phyloP scores from a whole-genome alignment of 345 rosid species.

The Populus tremula region DNA sequence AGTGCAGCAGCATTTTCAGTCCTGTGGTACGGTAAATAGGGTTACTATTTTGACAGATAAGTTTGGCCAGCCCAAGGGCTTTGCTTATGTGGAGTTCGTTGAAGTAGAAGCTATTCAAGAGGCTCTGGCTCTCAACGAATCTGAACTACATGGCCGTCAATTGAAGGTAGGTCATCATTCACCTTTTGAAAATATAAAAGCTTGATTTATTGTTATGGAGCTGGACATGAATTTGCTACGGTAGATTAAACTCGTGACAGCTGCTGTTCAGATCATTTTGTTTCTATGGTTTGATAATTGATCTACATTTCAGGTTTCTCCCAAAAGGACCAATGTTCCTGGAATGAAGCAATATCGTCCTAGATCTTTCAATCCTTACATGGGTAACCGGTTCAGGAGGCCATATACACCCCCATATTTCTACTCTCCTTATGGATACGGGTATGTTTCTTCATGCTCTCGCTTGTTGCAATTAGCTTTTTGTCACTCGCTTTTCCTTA shows the following conservation, averaged over 20 bases:
- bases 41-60: constrained; percentile 94
- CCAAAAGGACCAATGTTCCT: constrained; percentile 90
- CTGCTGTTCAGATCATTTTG: not conserved
- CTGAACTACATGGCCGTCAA: constrained; percentile 95
- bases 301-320: constrained; percentile 51
- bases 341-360: constrained; percentile 89
- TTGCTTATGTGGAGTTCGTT: constrained; percentile 89
- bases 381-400: constrained; percentile 65
- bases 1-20: constrained; percentile 95
- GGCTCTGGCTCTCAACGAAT: constrained; percentile 75
- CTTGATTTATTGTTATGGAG: not conserved
- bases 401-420: constrained; percentile 72
- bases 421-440: constrained; percentile 86
- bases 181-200: not conserved
- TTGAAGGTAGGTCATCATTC: constrained; percentile 50
- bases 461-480: not conserved
- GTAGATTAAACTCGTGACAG: not conserved
- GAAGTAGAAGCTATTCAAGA: constrained; percentile 85
- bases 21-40: constrained; percentile 92
- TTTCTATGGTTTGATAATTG: not conserved
- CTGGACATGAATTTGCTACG: not conserved
- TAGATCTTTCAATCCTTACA: constrained; percentile 68
- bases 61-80: constrained; percentile 94
- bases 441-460: constrained; percentile 42
- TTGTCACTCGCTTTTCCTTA: not conserved